A percentile compares a stretch with the other conserved stretches of the same genome.
phyloP scores from a whole-genome alignment of 2,329 filamentous ascomycete genomes.

The Neurospora crassa region DNA sequence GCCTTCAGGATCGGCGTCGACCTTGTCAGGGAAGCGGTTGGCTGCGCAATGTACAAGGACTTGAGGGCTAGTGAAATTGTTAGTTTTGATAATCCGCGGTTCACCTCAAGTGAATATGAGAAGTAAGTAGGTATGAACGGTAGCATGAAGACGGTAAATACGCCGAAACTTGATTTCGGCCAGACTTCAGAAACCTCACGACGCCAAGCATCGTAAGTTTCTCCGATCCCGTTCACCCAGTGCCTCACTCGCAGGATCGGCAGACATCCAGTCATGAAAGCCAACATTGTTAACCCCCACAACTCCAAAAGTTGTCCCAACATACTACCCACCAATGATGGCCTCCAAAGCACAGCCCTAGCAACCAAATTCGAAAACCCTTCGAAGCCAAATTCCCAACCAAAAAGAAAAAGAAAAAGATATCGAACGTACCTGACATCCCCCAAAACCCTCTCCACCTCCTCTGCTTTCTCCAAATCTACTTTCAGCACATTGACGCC shows the following conservation, averaged over 20 bases:
- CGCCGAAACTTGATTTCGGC: too few species aligned
- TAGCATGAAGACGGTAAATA: not conserved
- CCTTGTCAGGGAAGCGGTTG: conserved; percentile 80
- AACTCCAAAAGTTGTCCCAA: not conserved
- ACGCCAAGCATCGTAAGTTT: not conserved
- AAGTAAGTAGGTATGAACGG: not conserved
- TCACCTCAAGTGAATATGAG: not conserved
- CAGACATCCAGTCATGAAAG: not conserved
- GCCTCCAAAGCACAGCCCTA: not conserved
- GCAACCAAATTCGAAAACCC: not conserved
- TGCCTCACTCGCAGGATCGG: not conserved
- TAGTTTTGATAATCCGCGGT: not conserved
- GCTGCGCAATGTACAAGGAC: conserved; percentile 82
- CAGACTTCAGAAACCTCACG: not conserved
- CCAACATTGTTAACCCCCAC: not conserved
- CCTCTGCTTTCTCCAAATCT: conserved; percentile 36
- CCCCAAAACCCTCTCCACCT: conserved; percentile 42
- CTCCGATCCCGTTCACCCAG: not conserved
- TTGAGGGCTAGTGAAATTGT: conserved; percentile 24
- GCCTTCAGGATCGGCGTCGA: conserved; percentile 67
- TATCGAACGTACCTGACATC: conserved; percentile 36
- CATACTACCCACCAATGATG: not conserved
- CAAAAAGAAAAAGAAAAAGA: too few species aligned
- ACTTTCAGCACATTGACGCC: conserved; percentile 57
- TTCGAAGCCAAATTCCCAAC: conserved; percentile 13